These are phyloP conservation scores for Ogataea parapolymorpha DNA, from an alignment of 805 yeast genomes.

Conservation along the genomic window DNA sequence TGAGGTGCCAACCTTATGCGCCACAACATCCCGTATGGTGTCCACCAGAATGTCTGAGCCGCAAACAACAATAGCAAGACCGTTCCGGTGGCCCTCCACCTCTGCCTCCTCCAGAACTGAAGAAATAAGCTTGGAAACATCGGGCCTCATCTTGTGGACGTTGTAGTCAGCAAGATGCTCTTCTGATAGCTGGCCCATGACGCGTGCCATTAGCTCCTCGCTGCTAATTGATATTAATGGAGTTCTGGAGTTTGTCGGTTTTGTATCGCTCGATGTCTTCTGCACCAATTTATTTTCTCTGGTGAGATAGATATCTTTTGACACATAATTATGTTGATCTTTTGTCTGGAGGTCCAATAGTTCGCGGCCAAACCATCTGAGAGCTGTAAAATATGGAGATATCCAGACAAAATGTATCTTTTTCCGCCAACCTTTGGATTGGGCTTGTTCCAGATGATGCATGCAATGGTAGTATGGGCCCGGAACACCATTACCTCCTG, in stretches of 20 bases:
- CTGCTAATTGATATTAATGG: slow-evolving; percentile 6
- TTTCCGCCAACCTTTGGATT: slow-evolving; percentile 5
- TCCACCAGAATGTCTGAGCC: slow-evolving; percentile 57
- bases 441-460: slow-evolving; percentile 20
- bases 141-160: slow-evolving; percentile 19
- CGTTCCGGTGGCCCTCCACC: slow-evolving; percentile 19
- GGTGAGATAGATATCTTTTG: slow-evolving; percentile 24
- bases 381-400: slow-evolving; percentile 35
- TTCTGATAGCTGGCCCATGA: slow-evolving; percentile 26
- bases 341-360: slow-evolving; percentile 23
- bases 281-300: slow-evolving; percentile 12
- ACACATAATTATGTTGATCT: slow-evolving; percentile 14
- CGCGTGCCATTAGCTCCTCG: slow-evolving; percentile 28
- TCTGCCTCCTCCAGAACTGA: slow-evolving; percentile 27
- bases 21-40: slow-evolving; percentile 44
- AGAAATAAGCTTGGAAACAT: slow-evolving; percentile 11
- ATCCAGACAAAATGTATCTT: slow-evolving; percentile 46
- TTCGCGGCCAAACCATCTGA: slow-evolving; percentile 46
- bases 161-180: slow-evolving; percentile 36
- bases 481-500: slow-evolving; percentile 61
- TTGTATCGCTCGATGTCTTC: background rate
- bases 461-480: slow-evolving; percentile 47
- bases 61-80: slow-evolving; percentile 52
- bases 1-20: slow-evolving; percentile 19
- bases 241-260: background rate